Evolutionary conservation across 148 eudicot species (phyloP).

Genomic region (Silene uniflora): DNA sequence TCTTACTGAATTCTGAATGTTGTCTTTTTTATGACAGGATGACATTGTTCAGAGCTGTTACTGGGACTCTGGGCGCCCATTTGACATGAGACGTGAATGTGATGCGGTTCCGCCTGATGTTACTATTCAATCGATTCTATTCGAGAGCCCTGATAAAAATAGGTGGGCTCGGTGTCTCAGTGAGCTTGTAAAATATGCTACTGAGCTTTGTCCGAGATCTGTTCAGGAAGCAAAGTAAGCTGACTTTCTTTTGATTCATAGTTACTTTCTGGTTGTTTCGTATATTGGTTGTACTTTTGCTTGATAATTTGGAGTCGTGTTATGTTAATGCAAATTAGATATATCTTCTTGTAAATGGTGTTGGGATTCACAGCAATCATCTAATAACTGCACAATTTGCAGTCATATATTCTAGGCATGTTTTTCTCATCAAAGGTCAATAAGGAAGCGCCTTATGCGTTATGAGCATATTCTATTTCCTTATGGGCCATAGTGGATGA

Average conservation of each 20-base stretch:
- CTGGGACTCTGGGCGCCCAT: slow-evolving; percentile 94
- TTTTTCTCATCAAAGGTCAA: too few relatives aligned
- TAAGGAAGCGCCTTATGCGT: too few relatives aligned
- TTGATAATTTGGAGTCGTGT: slow-evolving; percentile 1
- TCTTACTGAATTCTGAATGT: slow-evolving; percentile 13
- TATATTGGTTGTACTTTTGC: neutral
- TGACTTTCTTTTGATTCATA: slow-evolving; percentile 5
- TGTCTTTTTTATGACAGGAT: slow-evolving; percentile 52
- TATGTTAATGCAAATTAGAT: neutral
- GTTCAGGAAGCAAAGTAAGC: slow-evolving; percentile 97
- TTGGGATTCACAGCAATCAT: too few relatives aligned
- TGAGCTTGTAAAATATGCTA: slow-evolving; percentile 91
- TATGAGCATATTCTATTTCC: too few relatives aligned
- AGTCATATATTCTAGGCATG: too few relatives aligned
- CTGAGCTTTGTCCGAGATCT: slow-evolving; percentile 94
- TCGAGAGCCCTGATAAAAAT: slow-evolving; percentile 96
- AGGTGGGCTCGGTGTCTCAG: slow-evolving; percentile 97
- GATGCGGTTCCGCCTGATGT: slow-evolving; percentile 91
- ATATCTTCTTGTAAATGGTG: neutral
- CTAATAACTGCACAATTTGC: too few relatives aligned
- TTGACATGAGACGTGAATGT: slow-evolving; percentile 86
- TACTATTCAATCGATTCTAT: slow-evolving; percentile 80
- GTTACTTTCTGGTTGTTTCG: neutral
- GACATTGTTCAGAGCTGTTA: slow-evolving; percentile 98
- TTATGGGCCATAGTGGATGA: too few relatives aligned